Evolutionary conservation across 192 early-diverging fungal species (phyloP), one percentile per base, ranked within the genome.

Genomic region (Phlyctochytrium bullatum): DNA sequence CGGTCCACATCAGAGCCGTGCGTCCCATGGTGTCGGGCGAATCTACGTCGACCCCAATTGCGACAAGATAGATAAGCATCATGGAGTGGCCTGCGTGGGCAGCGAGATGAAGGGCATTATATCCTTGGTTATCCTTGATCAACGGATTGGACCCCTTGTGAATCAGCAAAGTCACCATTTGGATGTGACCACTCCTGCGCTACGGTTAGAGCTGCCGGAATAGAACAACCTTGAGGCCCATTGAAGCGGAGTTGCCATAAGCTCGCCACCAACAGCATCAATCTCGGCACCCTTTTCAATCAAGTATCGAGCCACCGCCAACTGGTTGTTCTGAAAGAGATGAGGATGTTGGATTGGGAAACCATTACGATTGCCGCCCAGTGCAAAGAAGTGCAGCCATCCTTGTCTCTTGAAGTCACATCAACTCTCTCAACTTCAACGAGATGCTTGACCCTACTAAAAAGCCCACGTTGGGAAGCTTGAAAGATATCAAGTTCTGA

Each of bases 1-100:
- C 89, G 0, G 91, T 88, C 97, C 97, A 98, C 92, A 97, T 96
- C 28, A 98, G 78, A 52, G 91, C 81, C 14, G 97, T 98, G 33
- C 92, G 86, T 30, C 89, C 89, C 57, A 91, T 80, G 1, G 79
- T 75, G 64, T 98, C 97, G 2, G 77, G 72, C 0, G 73, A 58
- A 69, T 98, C 91, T 2, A 93, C 81, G 57, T 88, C 88, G 69
- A 90, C 83, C 1, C 86, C 91, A 2, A 83, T 75, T 62, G 84
- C 79, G 4, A 93, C 74, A 30, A 97, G 60, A 68, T 88, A 95
- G 1, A 92, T 66, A 3, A 93, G 78, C 58, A 96, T 67, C 77
- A 94, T 83, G 1, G 86, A 72, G 52, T 92, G 86, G 10, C 88
- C 90, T 1, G 91, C 90, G 62, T 98, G 94, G 25, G 90, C 90